Base-by-base conservation (phyloP, 768 basidiomycete genomes). In the Suillus paluster region DNA sequence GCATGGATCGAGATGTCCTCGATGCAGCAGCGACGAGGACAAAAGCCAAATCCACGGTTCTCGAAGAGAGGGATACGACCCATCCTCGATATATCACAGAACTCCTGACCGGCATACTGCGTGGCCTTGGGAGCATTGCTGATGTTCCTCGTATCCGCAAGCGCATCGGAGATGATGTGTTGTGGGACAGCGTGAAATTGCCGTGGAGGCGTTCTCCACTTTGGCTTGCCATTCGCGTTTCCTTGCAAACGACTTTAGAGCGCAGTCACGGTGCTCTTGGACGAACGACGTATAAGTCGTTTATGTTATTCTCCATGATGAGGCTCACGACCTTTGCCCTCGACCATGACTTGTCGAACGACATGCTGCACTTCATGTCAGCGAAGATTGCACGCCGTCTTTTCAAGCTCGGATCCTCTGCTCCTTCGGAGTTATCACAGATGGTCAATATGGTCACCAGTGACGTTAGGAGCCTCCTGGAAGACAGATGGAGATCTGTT, bases 191-290 rank as follows among this genome's bases (percentile, higher is more conserved):
- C n/a, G 70, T 78, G 2, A 57, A 64, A 41, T 69, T 75, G 10
- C 58, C 85, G 73, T 86, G 84, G 84, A 71, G 85, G 30, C 75
- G 84, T 25, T 82, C 83, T 7, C 71, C 82, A 1, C 70, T 83
- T 12, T 86, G 84, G 84, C 77, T 84, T 5, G 66, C 83, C 14
- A 68, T 83, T 38, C 80, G 84, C 9, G 80, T 86, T 5, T 74
- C 75, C 1, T 63, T 83, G 27, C 82, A 84, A 65, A 80, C 76
- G 0, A 73, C 78, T 0, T 67, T 78, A 25, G 63, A 58, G 19
- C 67, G 63, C 42, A 66, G 66, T n/a, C n/a, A n/a, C n/a, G n/a
- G n/a, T 41, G 48, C 25, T 38, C 21, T 58, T 8, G 68, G 64
- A 9, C 50, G 30, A 3, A 52, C 30, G 11, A 38, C 66, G 9